These are phyloP conservation scores for Auxenochlorella protothecoides DNA, from an alignment of 139 green algal species.

Conservation along the genomic window DNA sequence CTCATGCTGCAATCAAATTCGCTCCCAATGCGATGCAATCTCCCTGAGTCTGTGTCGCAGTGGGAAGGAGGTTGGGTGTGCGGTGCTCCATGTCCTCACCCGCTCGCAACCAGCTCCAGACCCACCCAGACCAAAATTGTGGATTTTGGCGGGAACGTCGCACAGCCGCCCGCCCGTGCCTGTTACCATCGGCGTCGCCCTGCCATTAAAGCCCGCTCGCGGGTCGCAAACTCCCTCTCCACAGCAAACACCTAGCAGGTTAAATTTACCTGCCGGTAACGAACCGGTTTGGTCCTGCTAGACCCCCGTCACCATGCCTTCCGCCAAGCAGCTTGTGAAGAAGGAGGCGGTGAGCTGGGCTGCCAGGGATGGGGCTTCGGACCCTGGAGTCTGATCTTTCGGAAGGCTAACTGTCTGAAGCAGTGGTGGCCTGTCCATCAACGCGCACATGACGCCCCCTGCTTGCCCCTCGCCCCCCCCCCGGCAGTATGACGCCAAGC, in stretches of 20 bases:
- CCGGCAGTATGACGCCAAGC: constrained; percentile 74
- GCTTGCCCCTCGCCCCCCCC: background rate
- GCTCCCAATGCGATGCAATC: too few relatives aligned
- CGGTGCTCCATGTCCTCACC: too few relatives aligned
- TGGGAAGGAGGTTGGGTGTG: too few relatives aligned
- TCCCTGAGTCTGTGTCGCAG: too few relatives aligned
- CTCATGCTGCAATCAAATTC: too few relatives aligned
- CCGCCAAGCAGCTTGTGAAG: constrained; percentile 45
- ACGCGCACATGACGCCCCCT: background rate
- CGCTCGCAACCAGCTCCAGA: too few relatives aligned
- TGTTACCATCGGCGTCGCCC: too few relatives aligned
- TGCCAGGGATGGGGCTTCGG: background rate
- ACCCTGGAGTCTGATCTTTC: background rate
- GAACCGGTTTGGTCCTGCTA: constrained; percentile 65
- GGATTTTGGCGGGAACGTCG: too few relatives aligned
- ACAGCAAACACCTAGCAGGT: constrained; percentile 22
- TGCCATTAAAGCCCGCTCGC: too few relatives aligned
- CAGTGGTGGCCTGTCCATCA: too few relatives aligned
- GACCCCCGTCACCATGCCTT: constrained; percentile 47
- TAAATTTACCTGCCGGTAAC: constrained; percentile 71
- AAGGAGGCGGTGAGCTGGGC: constrained; percentile 54
- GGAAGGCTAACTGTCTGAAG: background rate
- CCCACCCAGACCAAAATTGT: too few relatives aligned
- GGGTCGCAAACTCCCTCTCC: background rate
- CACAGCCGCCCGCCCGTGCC: too few relatives aligned